Conservation (phyloP, 441 rosid species). For the Jatropha podagrica region DNA sequence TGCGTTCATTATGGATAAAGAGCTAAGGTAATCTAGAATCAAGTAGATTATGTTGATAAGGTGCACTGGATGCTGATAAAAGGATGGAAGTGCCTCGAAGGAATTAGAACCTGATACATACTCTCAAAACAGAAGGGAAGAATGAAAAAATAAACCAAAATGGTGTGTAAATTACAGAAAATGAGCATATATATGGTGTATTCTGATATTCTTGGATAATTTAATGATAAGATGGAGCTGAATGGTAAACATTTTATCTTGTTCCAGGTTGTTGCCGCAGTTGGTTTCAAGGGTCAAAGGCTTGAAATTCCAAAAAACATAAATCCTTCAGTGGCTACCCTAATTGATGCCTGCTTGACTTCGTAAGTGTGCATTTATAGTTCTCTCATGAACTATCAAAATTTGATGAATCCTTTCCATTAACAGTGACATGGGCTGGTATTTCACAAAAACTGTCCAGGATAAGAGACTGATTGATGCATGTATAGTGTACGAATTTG, state of each 20-base stretch:
- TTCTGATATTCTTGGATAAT: background rate
- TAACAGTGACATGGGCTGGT: background rate
- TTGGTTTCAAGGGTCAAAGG: constrained; percentile 47
- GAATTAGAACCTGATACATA: background rate
- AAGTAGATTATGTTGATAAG: too few species aligned
- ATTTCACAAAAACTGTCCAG: background rate
- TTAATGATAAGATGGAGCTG: background rate
- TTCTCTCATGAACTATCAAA: background rate
- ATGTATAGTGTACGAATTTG: background rate
- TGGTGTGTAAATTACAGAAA: too few species aligned
- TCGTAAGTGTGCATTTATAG: constrained; percentile 31
- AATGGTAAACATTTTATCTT: background rate
- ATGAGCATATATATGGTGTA: background rate
- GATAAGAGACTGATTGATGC: background rate
- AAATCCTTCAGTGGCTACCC: constrained; percentile 47
- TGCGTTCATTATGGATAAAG: background rate
- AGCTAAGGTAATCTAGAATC: background rate
- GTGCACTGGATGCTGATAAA: background rate
- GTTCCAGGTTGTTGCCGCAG: constrained; percentile 63
- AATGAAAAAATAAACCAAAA: background rate
- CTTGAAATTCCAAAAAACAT: constrained; percentile 54
- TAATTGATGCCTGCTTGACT: constrained; percentile 54
- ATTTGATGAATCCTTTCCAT: background rate
- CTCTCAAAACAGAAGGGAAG: background rate
- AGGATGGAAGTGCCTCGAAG: background rate